These are phyloP conservation scores for Mortierella alpina DNA, from an alignment of 192 early-diverging fungal genomes.

Conservation along the genomic window DNA sequence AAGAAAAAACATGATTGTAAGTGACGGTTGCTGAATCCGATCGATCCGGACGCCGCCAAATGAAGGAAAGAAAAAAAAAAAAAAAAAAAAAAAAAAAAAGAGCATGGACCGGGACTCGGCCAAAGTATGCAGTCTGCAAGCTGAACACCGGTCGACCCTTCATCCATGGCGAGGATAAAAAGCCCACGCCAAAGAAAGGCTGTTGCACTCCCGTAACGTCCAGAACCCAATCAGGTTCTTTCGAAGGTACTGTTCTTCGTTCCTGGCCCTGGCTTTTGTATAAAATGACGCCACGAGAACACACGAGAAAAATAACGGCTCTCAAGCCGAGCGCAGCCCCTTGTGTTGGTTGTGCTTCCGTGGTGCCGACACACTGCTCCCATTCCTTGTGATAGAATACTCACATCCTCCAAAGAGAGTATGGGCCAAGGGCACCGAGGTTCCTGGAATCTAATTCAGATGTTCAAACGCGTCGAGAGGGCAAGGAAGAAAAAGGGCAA, in stretches of 20 bases:
- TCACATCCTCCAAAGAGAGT: slow-evolving; percentile 51
- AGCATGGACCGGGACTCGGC: neutral
- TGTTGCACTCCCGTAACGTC: neutral
- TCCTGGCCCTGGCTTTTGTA: no score
- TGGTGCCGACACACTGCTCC: neutral
- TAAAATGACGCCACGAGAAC: no score
- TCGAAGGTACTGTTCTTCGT: neutral
- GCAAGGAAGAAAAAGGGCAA: no score
- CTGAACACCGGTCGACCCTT: no score
- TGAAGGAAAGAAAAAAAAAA: neutral
- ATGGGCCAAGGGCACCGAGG: slow-evolving; percentile 30
- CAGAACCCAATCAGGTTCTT: neutral
- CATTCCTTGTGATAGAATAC: neutral
- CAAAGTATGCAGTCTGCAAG: neutral
- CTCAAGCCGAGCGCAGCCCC: no score
- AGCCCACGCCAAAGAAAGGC: no score
- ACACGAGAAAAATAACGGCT: no score
- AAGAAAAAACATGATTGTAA: neutral
- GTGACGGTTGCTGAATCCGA: slow-evolving; percentile 1
- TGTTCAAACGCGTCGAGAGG: no score
- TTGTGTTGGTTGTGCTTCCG: no score
- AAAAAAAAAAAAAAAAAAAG: neutral
- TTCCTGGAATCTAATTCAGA: slow-evolving; percentile 40
- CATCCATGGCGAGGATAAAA: no score
- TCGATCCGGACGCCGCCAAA: neutral